A percentile compares a stretch with the other conserved stretches of the same genome.
These are phyloP conservation scores for Trypanosoma grayi DNA, from an alignment of 208 protist species.

Conservation along the genomic window DNA sequence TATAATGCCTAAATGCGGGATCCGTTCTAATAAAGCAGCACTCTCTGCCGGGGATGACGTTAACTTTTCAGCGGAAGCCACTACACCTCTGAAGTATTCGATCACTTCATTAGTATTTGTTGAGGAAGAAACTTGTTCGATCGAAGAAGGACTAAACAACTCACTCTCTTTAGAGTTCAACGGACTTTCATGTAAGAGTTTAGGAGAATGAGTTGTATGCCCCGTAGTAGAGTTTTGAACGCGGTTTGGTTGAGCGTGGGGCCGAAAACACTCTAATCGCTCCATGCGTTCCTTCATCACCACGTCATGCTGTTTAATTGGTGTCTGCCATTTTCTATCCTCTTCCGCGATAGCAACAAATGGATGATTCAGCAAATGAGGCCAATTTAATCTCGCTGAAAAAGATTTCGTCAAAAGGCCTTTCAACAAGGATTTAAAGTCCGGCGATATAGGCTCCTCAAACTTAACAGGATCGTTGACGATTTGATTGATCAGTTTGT, in stretches of 20 bases:
- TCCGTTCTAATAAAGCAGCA: constrained; percentile 29
- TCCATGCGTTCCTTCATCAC: constrained; percentile 83
- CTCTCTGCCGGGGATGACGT: constrained; percentile 26
- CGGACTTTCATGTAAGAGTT: neutral
- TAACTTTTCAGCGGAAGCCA: constrained; percentile 18
- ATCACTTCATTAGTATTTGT: constrained; percentile 17
- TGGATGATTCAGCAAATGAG: constrained; percentile 81
- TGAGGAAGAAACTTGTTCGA: constrained; percentile 21
- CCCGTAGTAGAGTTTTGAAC: constrained; percentile 2
- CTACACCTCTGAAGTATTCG: constrained; percentile 31
- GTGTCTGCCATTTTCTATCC: constrained; percentile 62
- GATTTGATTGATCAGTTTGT: constrained; percentile 95
- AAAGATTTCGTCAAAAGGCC: constrained; percentile 94
- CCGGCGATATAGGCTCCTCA: constrained; percentile 81
- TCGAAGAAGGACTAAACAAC: constrained; percentile 21
- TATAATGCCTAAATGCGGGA: constrained; percentile 41
- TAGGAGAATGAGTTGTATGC: neutral
- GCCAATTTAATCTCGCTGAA: constrained; percentile 91
- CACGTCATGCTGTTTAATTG: constrained; percentile 67
- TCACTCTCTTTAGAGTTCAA: constrained; percentile 17
- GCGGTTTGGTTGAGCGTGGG: constrained; percentile 17
- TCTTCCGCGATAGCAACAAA: constrained; percentile 80
- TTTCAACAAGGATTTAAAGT: constrained; percentile 92
- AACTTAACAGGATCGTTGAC: constrained; percentile 90
- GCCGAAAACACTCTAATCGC: constrained; percentile 57